Conservation (phyloP, 2,329 filamentous ascomycete genomes). For the Colletotrichum sp. region DNA sequence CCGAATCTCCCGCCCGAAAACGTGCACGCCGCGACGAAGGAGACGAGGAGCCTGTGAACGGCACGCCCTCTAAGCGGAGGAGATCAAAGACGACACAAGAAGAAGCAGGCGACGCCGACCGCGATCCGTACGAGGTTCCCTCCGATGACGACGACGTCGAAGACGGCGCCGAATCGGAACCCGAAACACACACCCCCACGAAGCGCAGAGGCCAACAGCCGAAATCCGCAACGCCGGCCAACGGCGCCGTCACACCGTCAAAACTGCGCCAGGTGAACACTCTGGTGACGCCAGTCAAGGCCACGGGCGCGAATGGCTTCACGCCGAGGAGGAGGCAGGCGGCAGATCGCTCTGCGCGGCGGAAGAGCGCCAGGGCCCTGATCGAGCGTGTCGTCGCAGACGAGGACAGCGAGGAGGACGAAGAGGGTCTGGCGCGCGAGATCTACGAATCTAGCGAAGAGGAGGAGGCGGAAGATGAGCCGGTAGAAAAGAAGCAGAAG, state of each 20-base stretch:
- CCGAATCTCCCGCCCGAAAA: slow-evolving; percentile 22
- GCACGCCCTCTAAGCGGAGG: slow-evolving; percentile 37
- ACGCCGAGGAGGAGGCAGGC: slow-evolving; percentile 73
- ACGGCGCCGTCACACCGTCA: slow-evolving; percentile 41
- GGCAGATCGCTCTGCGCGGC: slow-evolving; percentile 83
- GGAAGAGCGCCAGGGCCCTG: slow-evolving; percentile 80
- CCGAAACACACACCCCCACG: slow-evolving; percentile 36
- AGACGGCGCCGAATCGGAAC: slow-evolving; percentile 20
- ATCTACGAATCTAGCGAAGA: slow-evolving; percentile 68
- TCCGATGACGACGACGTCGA: background rate
- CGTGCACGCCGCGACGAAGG: slow-evolving; percentile 27
- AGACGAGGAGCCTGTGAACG: slow-evolving; percentile 30
- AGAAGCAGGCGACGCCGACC: slow-evolving; percentile 29
- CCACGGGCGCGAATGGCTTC: slow-evolving; percentile 35
- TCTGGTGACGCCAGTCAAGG: slow-evolving; percentile 45
- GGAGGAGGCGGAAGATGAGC: slow-evolving; percentile 34
- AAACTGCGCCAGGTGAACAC: slow-evolving; percentile 33
- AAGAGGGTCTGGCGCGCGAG: slow-evolving; percentile 70
- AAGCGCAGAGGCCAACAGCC: slow-evolving; percentile 40
- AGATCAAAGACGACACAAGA: slow-evolving; percentile 23
- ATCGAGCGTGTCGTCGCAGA: slow-evolving; percentile 74
- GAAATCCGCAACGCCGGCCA: slow-evolving; percentile 29
- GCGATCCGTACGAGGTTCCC: slow-evolving; percentile 14
- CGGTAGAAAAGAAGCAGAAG: slow-evolving; percentile 14
- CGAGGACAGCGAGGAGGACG: slow-evolving; percentile 73